A percentile compares a stretch with the other conserved stretches of the same genome.
These are phyloP conservation scores for Phoma herbarum DNA, from an alignment of 2,329 filamentous ascomycete species.

Conservation along the genomic window DNA sequence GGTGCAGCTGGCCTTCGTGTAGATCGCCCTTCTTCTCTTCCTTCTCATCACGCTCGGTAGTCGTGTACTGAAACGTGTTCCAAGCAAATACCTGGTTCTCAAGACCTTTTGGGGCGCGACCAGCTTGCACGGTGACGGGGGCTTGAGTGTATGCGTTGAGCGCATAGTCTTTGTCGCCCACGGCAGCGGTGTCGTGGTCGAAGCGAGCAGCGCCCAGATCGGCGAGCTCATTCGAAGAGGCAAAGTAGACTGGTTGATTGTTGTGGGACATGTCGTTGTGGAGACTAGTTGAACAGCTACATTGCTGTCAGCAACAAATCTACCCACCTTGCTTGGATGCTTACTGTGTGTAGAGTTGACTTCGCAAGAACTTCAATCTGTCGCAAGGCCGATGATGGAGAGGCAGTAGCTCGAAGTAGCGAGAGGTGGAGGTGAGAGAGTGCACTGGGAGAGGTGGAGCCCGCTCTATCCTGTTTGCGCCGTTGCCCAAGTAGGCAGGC, in stretches of 20 bases:
- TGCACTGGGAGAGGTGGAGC: not conserved
- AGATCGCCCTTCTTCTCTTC: constrained; percentile 48
- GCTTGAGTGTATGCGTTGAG: constrained; percentile 26
- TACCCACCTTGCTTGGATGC: not conserved
- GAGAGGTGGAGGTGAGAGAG: not conserved
- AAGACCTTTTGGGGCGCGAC: constrained; percentile 37
- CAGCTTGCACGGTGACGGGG: constrained; percentile 31
- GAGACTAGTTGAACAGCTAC: not conserved
- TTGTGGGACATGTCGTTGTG: not conserved
- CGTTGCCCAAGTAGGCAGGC: not conserved
- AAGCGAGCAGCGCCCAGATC: constrained; percentile 43
- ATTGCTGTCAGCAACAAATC: not conserved
- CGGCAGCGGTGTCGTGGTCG: constrained; percentile 43
- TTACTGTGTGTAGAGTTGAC: not conserved
- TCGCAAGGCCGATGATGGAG: not conserved
- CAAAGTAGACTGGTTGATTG: constrained; percentile 18
- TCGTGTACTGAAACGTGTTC: constrained; percentile 41
- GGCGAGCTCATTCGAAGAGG: constrained; percentile 31
- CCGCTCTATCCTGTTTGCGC: constrained; percentile 5
- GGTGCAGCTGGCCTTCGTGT: constrained; percentile 46
- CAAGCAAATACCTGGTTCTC: constrained; percentile 42
- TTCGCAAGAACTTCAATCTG: not conserved
- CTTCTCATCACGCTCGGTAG: constrained; percentile 33
- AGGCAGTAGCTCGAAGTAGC: not conserved
- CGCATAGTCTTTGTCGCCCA: constrained; percentile 40